phyloP scores from a whole-genome alignment of 768 basidiomycete species.

The Hypholoma fasciculare region DNA sequence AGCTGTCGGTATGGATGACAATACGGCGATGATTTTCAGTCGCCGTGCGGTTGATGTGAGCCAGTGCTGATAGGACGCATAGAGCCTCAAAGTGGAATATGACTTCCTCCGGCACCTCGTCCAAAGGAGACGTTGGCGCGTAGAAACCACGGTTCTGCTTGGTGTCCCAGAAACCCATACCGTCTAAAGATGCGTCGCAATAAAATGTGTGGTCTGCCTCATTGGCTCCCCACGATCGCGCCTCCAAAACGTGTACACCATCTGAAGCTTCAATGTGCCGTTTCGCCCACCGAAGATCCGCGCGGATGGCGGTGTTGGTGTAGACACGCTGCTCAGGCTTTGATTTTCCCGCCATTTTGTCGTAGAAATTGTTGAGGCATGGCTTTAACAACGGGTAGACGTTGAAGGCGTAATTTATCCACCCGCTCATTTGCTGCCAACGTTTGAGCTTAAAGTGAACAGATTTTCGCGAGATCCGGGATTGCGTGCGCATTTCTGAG shows the following conservation, averaged over 20 bases:
- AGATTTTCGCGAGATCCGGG: neutral
- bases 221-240: conserved; percentile 9
- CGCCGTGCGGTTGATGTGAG: no score
- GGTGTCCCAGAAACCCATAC: no score
- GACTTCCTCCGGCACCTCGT: no score
- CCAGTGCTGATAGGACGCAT: no score
- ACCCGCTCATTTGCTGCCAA: conserved; percentile 30
- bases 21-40: no score
- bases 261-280: conserved; percentile 16
- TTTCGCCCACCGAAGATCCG: conserved; percentile 32
- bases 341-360: conserved; percentile 30
- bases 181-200: no score
- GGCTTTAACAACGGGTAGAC: conserved; percentile 36
- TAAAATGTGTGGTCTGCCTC: conserved; percentile 13
- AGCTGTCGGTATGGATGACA: no score
- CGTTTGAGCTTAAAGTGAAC: conserved; percentile 1
- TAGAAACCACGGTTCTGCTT: no score
- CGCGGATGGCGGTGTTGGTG: conserved; percentile 25
- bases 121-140: no score
- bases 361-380: conserved; percentile 30
- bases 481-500: no score
- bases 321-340: conserved; percentile 14
- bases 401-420: conserved; percentile 42
- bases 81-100: no score
- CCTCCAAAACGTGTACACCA: conserved; percentile 25